A percentile compares a stretch with the other conserved stretches of the same genome.
These are phyloP conservation scores for Borealophlyctis nickersoniae DNA, from an alignment of 192 early-diverging fungal species.

Conservation along the genomic window DNA sequence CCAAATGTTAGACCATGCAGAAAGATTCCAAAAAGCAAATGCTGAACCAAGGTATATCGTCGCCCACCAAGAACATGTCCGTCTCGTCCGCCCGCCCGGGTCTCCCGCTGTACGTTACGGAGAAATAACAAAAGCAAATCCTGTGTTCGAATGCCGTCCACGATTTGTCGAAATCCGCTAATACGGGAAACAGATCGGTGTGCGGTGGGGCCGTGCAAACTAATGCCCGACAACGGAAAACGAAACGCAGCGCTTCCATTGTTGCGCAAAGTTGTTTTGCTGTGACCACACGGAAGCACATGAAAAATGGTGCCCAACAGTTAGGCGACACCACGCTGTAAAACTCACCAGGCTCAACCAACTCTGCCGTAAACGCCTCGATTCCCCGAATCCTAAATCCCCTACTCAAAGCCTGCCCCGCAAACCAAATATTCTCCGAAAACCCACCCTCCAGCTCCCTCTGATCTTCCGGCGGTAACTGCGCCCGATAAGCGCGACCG, in stretches of 20 bases:
- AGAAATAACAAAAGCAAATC: slow-evolving; percentile 70
- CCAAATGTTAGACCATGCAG: slow-evolving; percentile 26
- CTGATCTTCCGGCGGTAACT: slow-evolving; percentile 67
- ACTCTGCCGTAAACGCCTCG: slow-evolving; percentile 50
- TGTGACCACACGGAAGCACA: background rate
- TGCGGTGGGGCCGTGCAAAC: slow-evolving; percentile 28
- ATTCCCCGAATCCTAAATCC: slow-evolving; percentile 71
- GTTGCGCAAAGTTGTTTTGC: slow-evolving; percentile 48
- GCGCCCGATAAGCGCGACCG: slow-evolving; percentile 52
- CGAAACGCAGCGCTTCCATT: slow-evolving; percentile 54
- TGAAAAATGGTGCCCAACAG: background rate
- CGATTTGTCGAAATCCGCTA: slow-evolving; percentile 60
- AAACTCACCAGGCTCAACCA: slow-evolving; percentile 43
- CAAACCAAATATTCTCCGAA: slow-evolving; percentile 70
- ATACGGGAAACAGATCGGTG: slow-evolving; percentile 48
- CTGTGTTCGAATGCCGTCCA: slow-evolving; percentile 69
- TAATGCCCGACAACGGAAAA: slow-evolving; percentile 36
- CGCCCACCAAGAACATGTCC: slow-evolving; percentile 52
- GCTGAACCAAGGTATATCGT: background rate
- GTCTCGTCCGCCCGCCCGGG: slow-evolving; percentile 39
- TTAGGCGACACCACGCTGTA: background rate
- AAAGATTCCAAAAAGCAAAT: background rate
- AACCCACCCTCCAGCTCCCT: slow-evolving; percentile 63
- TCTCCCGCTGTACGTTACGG: slow-evolving; percentile 42
- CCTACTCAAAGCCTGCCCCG: slow-evolving; percentile 60